Evolutionary conservation across 2,329 filamentous ascomycete species (phyloP), one percentile per base, ranked within the genome.

Genomic region (Blastomyces gilchristii): DNA sequence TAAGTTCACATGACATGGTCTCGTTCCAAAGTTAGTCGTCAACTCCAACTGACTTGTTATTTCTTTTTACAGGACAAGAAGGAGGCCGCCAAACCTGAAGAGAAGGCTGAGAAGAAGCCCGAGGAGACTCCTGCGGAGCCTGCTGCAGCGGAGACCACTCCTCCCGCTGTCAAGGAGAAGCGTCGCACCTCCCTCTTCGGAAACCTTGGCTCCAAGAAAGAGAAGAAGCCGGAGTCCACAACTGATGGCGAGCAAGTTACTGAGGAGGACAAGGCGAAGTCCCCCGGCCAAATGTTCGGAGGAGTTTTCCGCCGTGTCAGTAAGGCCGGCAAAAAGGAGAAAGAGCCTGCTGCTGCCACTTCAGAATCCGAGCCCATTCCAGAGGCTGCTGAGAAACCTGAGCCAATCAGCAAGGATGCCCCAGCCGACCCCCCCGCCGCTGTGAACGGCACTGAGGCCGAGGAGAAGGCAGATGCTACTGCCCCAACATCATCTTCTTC

Each of bases 111-210:
- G 50, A 71, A 73, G 62, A 68, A 68, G 34, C 66, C 70, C 18
- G 64, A 68, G 52, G 69, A 65, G 18, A 52, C 68, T 62, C 60
- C 69, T 58, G 63, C 63, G 28, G 63, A 63, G 39, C 62, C 72
- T 58, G 37, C 70, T 62, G 66, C 68, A 34, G 69, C 69, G 16
- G 72, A 72, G 62, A 64, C 69, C 47, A 76, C 79, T 69, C 75
- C 77, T 70, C 75, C 76, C 58, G 72, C 68, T 56, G 64, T 72
- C 64, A 78, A 79, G 71, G 75, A 78, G 66, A 79, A 80, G 75
- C 80, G 78, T 67, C 79, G 77, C 71, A 79, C 77, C 69, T 84
- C 81, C 70, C 78, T 79, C 72, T 84, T 84, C 72, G 79, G 79
- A 67, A 80, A 77, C 72, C 78, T 83, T 63, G 78, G 79, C 64